Base-by-base conservation (phyloP, 139 green algal species). In the Mesostigma viride region DNA sequence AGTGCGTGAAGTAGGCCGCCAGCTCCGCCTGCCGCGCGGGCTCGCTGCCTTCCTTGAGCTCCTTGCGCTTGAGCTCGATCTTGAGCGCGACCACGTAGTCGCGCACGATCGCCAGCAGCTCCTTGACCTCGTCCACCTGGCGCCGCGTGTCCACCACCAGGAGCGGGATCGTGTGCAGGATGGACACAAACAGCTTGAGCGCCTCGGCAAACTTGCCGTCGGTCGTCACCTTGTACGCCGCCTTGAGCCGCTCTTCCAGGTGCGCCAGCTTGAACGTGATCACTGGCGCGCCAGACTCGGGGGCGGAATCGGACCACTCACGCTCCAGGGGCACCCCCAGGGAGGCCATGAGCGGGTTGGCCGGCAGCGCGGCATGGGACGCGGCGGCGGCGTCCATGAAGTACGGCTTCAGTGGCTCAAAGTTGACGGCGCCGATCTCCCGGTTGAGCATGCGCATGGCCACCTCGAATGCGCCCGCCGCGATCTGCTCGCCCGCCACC, bases 1-100 rank as follows among this genome's bases (percentile, higher is more conserved):
- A 94, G 84, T 99, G 93, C 24, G 94, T 98, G 83, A 99, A 97
- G 85, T 97, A 99, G 6, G 90, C 91, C 17, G 94, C 90, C 67
- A 99, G 83, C 86, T 98, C 94, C 2, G 89, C 88, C 22, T 83
- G 75, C 31, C 87, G 81, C 28, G 62, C 61, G 32, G 83, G 76
- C 64, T 95, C 85, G n/a, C n/a, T n/a, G n/a, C n/a, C n/a, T 14
- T 91, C 83, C 28, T 78, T 72, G 26, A 79, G 47, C 71, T 92
- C 86, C 75, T 95, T 95, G 62, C 93, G 83, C 81, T 84, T 87
- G 44, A 97, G 79, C 81, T 99, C 93, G 35, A 84, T 88, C 30
- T 84, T 81, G 67, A 98, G 74, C 17, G 83, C 93, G 31, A 91
- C 86, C 65, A 89, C 83, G 79, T 99, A 99, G 76, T 98, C 90